Evolutionary conservation across 1,284 basidiomycete genomes (phyloP).

Genomic region (Trametes versicolor): DNA sequence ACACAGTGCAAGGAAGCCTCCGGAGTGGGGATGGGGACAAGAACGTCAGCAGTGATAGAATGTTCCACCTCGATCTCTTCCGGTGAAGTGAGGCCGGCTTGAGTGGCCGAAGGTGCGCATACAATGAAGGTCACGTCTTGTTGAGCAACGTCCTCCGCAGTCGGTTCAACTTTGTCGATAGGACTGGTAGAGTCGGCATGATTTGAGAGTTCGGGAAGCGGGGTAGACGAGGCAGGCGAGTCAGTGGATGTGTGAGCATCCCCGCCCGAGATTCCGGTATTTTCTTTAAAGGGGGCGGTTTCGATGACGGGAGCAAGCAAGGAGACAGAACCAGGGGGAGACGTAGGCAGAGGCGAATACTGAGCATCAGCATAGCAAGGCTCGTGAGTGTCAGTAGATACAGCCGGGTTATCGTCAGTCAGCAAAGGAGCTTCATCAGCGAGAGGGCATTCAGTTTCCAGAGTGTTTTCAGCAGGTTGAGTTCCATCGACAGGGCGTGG

Average conservation of each 20-base stretch:
- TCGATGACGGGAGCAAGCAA: background rate
- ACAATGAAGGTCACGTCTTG: too few species aligned
- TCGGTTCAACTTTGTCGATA: background rate
- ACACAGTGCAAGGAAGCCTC: background rate
- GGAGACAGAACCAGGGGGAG: background rate
- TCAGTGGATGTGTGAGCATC: background rate
- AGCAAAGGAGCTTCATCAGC: background rate
- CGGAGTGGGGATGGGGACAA: background rate
- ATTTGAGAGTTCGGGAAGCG: background rate
- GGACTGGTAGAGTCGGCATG: background rate
- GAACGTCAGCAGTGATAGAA: background rate
- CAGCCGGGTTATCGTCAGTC: background rate
- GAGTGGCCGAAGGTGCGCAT: too few species aligned
- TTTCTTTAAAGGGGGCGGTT: background rate
- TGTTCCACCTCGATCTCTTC: background rate
- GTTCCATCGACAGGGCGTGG: background rate
- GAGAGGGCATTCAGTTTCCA: background rate
- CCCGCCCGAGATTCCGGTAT: background rate
- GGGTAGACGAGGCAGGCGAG: background rate
- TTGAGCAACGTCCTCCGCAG: too few species aligned
- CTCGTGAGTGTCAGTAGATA: background rate
- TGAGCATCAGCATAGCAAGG: background rate
- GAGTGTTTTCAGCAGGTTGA: background rate
- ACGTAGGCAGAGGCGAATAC: background rate
- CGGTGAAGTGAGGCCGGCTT: too few species aligned